Evolutionary conservation across 768 basidiomycete genomes (phyloP), one percentile per base, ranked within the genome.

Genomic region (Galerina marginata): DNA sequence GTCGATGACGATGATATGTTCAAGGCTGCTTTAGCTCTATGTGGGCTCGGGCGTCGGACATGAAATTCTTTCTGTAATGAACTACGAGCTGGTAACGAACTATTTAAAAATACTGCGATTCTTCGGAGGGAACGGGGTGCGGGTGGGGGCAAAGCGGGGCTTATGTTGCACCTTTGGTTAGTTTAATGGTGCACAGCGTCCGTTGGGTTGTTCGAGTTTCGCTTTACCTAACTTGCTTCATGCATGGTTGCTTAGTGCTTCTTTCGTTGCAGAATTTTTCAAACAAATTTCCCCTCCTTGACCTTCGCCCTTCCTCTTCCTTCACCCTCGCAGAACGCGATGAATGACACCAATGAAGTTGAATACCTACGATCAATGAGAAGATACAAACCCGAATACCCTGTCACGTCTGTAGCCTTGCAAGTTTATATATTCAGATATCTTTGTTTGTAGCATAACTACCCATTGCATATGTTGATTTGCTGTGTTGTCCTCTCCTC

Each of bases 1-100:
- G 73, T 66, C 20, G 79, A 82, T 46, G 86, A 89, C 69, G 84
- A 88, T 37, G 88, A 88, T 57, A 84, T 85, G 74, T 87, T 91
- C 85, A 83, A 83, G 61, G 89, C 88, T 23, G 89, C 89, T 26
- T 74, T 89, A 42, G 85, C 84, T 44, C 72, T 91, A 16, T 90
- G 88, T 69, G 88, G 89, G 37, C 76, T 84, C 57, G 79, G 80
- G 12, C 59, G 62, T 11, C 54, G 65, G 60, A 57, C 62, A 51
- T 63, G 60, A 66, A 25, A 20, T 20, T 20, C 52, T 33, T 7
- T 33, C 7, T 33, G 15, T 38, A 29, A 53, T 7, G 37, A 26
- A 48, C 16, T 23, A 26, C 46, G 39, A 20, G 36, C 38, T n/a
- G 57, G 51, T n/a, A 29, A 43, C 25, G 46, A 39, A 53, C 11